Base-by-base conservation (phyloP, 768 basidiomycete genomes). In the Xanthoconium purpureum region DNA sequence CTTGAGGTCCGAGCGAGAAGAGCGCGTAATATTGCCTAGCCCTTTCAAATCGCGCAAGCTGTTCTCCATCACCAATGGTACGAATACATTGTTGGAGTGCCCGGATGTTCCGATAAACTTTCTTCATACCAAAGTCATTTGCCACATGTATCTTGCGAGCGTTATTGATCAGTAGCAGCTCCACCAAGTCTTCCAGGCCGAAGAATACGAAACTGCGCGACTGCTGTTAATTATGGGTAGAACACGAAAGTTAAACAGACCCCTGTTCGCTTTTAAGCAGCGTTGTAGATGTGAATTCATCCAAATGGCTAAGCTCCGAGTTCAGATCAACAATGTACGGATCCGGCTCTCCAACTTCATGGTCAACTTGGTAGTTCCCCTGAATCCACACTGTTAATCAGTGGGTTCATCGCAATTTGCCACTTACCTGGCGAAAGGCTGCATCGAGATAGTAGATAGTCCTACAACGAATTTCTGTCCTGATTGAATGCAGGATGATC, bases 61-160 rank as follows among this genome's bases (percentile, higher is more conserved):
- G 76, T 38, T 75, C 74, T 47, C 84, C 83, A 49, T 82, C 78
- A 6, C 81, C 81, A 50, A 93, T 80, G 9, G 87, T 86, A 67
- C 90, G 91, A 65, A 95, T 81, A 63, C 89, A 87, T 69, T 98
- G 96, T 66, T 96, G 94, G 37, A 98, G 78, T 18, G 96, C 91
- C 35, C 94, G 79, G 47, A 96, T 88, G 71, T 96, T 95, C 30
- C 93, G 84, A 66, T 84, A 73, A 61, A 98, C 88, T 74, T 96
- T 97, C 67, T 85, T 82, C 61, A 95, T 82, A 2, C 96, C 96
- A 55, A 84, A 83, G 0, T 75, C 69, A 63, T 91, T 97, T 11
- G 84, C 85, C 36, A 78, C 65, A 17, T 81, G 84, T 54, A 98
- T 79, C 54, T 83, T 75, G 36, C 84, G 83, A 28, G 89, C 91